Evolutionary conservation across 1,284 basidiomycete species (phyloP), one percentile per base, ranked within the genome.

Genomic region (Afroboletus lepidellus): DNA sequence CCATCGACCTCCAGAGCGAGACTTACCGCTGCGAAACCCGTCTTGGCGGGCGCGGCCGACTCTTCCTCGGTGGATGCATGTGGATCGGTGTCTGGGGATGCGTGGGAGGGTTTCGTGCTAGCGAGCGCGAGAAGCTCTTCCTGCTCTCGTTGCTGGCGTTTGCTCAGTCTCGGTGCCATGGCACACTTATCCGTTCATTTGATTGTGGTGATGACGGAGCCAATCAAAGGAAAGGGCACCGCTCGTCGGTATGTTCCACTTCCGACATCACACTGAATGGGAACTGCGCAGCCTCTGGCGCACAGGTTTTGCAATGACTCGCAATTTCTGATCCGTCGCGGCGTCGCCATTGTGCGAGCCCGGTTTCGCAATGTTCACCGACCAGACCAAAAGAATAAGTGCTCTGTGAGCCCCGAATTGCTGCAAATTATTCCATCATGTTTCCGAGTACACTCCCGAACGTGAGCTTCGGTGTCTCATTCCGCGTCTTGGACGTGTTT

Each of bases 121-220:
- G 78, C 76, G 39, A 79, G 72, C 1, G 78, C 76, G 41, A 79
- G 72, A 1, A 92, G 79, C 63, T 94, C 91, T 55, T 93, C 90
- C 21, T 84, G 77, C 63, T 93, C 91, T 41, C 92, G 75, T 61
- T 92, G 85, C 66, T 94, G 92, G 43, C 93, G 78, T 70, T 92
- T 95, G 72, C 83, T 94, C n/a, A 86, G 71, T 56, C 87, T 77
- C 27, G 85, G 82, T 54, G 87, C 74, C 87, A 90, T 88, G 12
- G 27, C 34, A 18, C 24, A 18, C n/a, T 38, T 43, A 33, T 47
- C 24, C 23, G 32, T 27, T 50, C 50, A 61, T 61, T 46, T 42
- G 45, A 44, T 47, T 25, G 37, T 21, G 23, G 23, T 8, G 38
- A 41, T 24, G 15, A 25, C 21, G 16, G 3, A 25, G 38, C 38